Conservation (phyloP, 2,329 filamentous ascomycete species). For the Xylariaceae sp. region DNA sequence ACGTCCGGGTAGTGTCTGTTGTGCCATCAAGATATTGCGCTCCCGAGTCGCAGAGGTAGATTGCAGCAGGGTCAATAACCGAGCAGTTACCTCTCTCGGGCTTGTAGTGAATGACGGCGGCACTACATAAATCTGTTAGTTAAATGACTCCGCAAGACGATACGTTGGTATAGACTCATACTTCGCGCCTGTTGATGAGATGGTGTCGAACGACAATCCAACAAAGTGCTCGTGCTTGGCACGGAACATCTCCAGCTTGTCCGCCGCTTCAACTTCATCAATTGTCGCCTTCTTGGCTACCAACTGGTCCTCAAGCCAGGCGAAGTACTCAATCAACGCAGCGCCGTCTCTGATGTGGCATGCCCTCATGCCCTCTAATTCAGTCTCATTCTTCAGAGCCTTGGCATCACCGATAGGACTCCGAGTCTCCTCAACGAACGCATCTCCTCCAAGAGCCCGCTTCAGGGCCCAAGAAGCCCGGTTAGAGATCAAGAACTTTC, state of each 20-base stretch:
- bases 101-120: conserved; percentile 93
- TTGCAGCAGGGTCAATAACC: conserved; percentile 72
- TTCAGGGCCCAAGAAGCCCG: conserved; percentile 91
- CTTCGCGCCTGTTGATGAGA: conserved; percentile 84
- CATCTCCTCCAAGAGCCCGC: conserved; percentile 77
- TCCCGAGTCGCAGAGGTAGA: conserved; percentile 95
- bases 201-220: conserved; percentile 90
- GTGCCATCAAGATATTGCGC: conserved; percentile 96
- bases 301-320: conserved; percentile 91
- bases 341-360: conserved; percentile 93
- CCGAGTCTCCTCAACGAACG: conserved; percentile 76
- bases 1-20: conserved; percentile 88
- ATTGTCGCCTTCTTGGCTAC: conserved; percentile 64
- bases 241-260: conserved; percentile 77
- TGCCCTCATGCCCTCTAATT: conserved; percentile 85
- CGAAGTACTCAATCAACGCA: conserved; percentile 86
- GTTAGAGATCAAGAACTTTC: conserved; percentile 80
- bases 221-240: conserved; percentile 68
- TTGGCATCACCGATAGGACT: conserved; percentile 89
- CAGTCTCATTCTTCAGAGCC: conserved; percentile 86
- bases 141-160: too few relatives aligned
- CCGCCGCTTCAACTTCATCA: conserved; percentile 86
- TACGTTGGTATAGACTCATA: conserved; percentile 34
- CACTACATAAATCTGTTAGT: conserved; percentile 47
- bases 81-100: conserved; percentile 79